Base-by-base conservation (phyloP, 352 stramenopile species). In the Phytophthora cryptogea region DNA sequence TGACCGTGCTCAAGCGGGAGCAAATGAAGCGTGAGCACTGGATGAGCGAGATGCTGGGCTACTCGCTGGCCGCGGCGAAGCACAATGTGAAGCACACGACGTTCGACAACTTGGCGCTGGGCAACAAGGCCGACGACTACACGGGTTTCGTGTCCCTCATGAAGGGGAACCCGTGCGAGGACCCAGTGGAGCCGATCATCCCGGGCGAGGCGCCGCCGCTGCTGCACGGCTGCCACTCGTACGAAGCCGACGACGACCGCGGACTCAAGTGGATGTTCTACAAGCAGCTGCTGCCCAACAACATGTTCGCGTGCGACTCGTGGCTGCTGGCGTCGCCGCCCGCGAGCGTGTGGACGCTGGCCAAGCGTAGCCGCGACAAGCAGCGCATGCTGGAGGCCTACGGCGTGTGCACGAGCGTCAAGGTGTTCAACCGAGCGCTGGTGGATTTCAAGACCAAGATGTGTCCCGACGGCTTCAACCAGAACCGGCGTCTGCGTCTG, bases 231-330 rank as follows among this genome's bases (percentile, higher is more conserved):
- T 76, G 61, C 28, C 73, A 74, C 30, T 60, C 61, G 23, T 89
- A 78, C 60, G 68, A 74, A 16, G 61, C 57, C 2, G 66, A 69
- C 0, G 83, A 89, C 49, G 68, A 71, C n/a, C 60, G 59, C 2
- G 75, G 69, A 1, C 57, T 76, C 14, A 70, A 84, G 45, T 92
- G 83, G 85, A 55, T 86, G 3, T 90, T 82, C 56, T 78, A 88
- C 70, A 78, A 77, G 55, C 58, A 76, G 32, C 65, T 86, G 28
- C 75, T 94, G 60, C 85, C 85, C 8, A 71, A 79, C 32, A 72
- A 94, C 30, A 27, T 92, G 30, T 92, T 94, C 48, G 61, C 80
- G 17, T 94, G 85, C 47, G 83, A 94, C 49, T 77, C 84, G 52
- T 94, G 83, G 83, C 57, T 92, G 23, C 60, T 94, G 41, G 72